These are phyloP conservation scores for Pterocarpus macrocarpus DNA, from an alignment of 306 rosid species.

Conservation along the genomic window DNA sequence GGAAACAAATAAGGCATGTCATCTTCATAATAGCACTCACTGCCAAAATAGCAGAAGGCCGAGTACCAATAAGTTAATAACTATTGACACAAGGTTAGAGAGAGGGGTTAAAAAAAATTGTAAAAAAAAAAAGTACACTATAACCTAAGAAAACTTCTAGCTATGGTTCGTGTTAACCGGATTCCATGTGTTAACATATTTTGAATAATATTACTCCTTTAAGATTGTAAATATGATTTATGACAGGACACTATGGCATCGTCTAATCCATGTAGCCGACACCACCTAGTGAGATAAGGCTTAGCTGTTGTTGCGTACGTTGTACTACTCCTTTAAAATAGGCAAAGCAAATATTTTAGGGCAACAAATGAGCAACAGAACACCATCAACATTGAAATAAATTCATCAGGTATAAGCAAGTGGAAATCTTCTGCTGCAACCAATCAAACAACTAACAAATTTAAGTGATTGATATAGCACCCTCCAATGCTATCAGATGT, in stretches of 20 bases:
- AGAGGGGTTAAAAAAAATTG: too few species aligned
- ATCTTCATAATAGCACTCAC: not conserved
- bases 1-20: constrained; percentile 36
- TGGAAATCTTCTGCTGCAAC: not conserved
- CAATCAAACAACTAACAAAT: not conserved
- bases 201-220: not conserved
- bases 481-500: not conserved
- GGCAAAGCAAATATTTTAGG: not conserved
- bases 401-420: too few species aligned
- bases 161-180: not conserved
- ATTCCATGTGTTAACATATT: not conserved
- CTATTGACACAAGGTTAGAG: not conserved
- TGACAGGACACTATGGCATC: too few species aligned
- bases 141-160: not conserved
- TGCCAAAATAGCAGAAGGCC: not conserved
- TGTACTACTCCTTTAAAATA: not conserved
- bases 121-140: too few species aligned
- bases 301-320: too few species aligned
- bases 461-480: not conserved
- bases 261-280: too few species aligned
- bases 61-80: not conserved
- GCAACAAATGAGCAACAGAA: not conserved
- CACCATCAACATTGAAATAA: not conserved
- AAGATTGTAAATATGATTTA: too few species aligned
- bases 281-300: too few species aligned